These are phyloP conservation scores for Monosporascus sp. DNA, from an alignment of 2,329 filamentous ascomycete species.

Conservation along the genomic window DNA sequence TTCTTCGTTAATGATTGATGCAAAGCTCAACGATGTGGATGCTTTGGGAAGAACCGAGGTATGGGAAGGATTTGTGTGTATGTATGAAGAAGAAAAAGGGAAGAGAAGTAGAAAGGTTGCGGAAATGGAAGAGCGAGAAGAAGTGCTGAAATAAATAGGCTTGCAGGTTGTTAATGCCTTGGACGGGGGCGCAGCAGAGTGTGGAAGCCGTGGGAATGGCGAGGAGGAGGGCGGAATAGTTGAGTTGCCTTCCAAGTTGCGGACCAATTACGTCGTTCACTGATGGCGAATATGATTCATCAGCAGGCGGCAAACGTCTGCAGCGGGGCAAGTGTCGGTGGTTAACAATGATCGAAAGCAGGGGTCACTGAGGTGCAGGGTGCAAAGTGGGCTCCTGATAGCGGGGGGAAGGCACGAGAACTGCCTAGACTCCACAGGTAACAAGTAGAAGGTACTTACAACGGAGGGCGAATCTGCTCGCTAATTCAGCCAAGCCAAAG, in stretches of 20 bases:
- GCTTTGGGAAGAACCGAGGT: neutral
- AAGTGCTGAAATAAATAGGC: slow-evolving; percentile 13
- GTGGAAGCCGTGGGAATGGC: slow-evolving; percentile 25
- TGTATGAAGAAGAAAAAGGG: neutral
- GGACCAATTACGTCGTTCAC: slow-evolving; percentile 15
- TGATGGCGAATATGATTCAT: slow-evolving; percentile 20
- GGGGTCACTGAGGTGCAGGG: neutral
- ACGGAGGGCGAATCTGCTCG: neutral
- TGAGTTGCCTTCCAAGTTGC: neutral
- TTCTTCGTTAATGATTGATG: slow-evolving; percentile 10
- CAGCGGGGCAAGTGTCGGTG: neutral
- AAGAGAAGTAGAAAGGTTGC: slow-evolving; percentile 20
- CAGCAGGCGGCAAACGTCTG: slow-evolving; percentile 3
- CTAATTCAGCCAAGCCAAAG: neutral
- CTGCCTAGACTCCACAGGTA: slow-evolving; percentile 15
- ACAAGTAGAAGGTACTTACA: slow-evolving; percentile 1
- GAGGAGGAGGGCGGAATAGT: slow-evolving; percentile 11
- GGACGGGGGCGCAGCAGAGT: slow-evolving; percentile 22
- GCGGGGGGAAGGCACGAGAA: slow-evolving; percentile 24
- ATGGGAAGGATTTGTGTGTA: neutral
- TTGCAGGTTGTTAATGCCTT: slow-evolving; percentile 8
- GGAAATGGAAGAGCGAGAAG: slow-evolving; percentile 1
- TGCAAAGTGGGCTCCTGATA: slow-evolving; percentile 6
- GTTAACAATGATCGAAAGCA: slow-evolving; percentile 2
- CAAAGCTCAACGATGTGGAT: slow-evolving; percentile 4